Base-by-base conservation (phyloP, 768 basidiomycete genomes). In the Epithele typhae region DNA sequence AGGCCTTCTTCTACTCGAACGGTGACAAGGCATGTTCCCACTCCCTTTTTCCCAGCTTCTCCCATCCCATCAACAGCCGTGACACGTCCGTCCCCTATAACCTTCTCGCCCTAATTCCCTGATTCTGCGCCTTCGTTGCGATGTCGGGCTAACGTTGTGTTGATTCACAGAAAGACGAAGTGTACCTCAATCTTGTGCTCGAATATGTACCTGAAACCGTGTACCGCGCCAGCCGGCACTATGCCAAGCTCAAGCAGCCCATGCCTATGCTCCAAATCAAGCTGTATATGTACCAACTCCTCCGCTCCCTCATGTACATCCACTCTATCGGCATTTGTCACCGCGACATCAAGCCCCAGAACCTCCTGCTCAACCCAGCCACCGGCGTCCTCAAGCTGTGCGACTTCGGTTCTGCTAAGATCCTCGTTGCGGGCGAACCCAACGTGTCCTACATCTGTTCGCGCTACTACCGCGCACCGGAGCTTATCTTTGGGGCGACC, bases 261-360 rank as follows among this genome's bases (percentile, higher is more conserved):
- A 99, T 99, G 96, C 96, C 96, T 24, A 97, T 93, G 84, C 82
- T 96, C 43, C 96, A 98, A 74, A 94, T 99, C 77, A 98, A 98
- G 75, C 72, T 99, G 62, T 99, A 99, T 77, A 98, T 97, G 94
- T 96, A 97, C 70, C 92, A 99, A 70, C 88, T 99, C 58, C 76
- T 99, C 55, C 92, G 96, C 51, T 99, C 96, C 14, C 78, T 99
- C 51, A 93, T 95, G 55, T 98, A 99, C 78, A 99, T 99, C 66
- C 96, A 99, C 65, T 97, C 93, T 17, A 91, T 98, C 57, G 96
- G 96, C 61, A 99, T 98, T 60, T 99, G 96, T 68, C 96, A 99
- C 72, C 89, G 96, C 62, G 96, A 99, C 67, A 99, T 99, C 79
- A 99, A 99, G 71, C 96, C 96, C 9, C 96, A 99, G 81, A 99